A percentile compares a stretch with the other conserved stretches of the same genome.
Evolutionary conservation across 306 rosid species (phyloP).

Genomic region (Ceratonia siliqua): DNA sequence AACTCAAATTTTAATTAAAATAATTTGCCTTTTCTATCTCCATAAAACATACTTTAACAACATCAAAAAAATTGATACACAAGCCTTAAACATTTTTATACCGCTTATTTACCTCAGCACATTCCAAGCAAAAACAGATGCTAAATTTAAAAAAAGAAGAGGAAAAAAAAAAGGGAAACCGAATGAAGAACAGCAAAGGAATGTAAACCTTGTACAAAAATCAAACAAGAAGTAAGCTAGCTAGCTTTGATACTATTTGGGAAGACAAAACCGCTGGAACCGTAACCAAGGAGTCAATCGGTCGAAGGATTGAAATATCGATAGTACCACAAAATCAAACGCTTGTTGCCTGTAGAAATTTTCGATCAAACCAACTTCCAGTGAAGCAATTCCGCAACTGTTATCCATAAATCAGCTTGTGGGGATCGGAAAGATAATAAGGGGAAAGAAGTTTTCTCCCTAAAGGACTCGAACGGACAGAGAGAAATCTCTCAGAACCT

Average conservation of each 20-base stretch:
- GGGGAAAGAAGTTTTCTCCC: neutral
- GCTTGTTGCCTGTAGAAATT: slow-evolving; percentile 27
- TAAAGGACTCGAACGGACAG: neutral
- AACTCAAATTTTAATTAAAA: neutral
- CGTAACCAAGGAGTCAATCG: slow-evolving; percentile 46
- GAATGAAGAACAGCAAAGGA: slow-evolving; percentile 11
- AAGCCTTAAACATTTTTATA: neutral
- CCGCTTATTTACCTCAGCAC: neutral
- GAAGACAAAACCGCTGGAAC: slow-evolving; percentile 34
- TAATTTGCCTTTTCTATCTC: neutral
- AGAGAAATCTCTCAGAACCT: slow-evolving; percentile 30
- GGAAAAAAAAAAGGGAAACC: neutral
- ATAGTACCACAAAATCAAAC: slow-evolving; percentile 11
- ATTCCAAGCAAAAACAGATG: slow-evolving; percentile 17
- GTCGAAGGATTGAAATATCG: slow-evolving; percentile 41
- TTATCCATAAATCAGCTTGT: slow-evolving; percentile 52
- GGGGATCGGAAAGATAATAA: slow-evolving; percentile 20
- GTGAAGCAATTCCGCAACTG: slow-evolving; percentile 36
- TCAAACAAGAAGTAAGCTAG: neutral
- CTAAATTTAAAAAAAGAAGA: neutral
- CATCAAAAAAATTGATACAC: neutral
- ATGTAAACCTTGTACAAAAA: slow-evolving; percentile 32
- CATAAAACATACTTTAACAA: neutral
- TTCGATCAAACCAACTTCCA: slow-evolving; percentile 26
- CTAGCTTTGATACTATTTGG: slow-evolving; percentile 25